Conservation (phyloP, 2,329 filamentous ascomycete species). For the Thyridium curvatum region DNA sequence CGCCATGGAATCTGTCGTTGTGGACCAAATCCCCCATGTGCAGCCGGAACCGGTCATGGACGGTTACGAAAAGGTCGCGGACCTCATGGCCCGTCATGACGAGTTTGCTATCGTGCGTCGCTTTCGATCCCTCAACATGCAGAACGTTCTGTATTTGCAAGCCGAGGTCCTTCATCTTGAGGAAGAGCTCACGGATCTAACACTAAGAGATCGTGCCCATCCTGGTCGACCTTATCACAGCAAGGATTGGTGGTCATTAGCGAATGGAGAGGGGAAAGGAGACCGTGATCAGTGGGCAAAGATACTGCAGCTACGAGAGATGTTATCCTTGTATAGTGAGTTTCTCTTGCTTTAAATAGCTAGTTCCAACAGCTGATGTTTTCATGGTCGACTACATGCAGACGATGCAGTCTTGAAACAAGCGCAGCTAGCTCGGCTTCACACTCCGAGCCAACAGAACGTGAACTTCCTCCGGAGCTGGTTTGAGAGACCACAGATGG, state of each 20-base stretch:
- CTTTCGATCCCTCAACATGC: constrained; percentile 16
- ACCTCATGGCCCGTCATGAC: constrained; percentile 14
- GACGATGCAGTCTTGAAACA: constrained; percentile 7
- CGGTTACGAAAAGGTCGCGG: constrained; percentile 14
- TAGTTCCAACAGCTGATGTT: too few species aligned
- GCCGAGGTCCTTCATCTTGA: constrained; percentile 19
- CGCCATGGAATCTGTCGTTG: too few species aligned
- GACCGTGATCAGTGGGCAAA: constrained; percentile 14
- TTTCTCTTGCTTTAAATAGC: too few species aligned
- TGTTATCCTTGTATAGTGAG: constrained; percentile 15
- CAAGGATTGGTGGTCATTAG: constrained; percentile 14
- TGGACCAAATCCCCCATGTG: background rate
- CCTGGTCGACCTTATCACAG: constrained; percentile 3
- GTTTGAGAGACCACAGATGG: constrained; percentile 13
- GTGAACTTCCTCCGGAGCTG: constrained; percentile 9
- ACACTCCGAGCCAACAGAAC: constrained; percentile 3
- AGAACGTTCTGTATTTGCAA: constrained; percentile 20
- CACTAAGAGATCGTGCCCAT: constrained; percentile 3
- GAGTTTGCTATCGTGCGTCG: constrained; percentile 18
- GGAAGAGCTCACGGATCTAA: constrained; percentile 7
- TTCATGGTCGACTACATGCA: background rate
- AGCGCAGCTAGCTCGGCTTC: constrained; percentile 1
- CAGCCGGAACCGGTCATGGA: constrained; percentile 8
- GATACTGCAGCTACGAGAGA: constrained; percentile 9
- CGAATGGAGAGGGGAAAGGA: constrained; percentile 4